Conservation (phyloP, 352 stramenopile genomes). For the Phytopythium mirpurense region DNA sequence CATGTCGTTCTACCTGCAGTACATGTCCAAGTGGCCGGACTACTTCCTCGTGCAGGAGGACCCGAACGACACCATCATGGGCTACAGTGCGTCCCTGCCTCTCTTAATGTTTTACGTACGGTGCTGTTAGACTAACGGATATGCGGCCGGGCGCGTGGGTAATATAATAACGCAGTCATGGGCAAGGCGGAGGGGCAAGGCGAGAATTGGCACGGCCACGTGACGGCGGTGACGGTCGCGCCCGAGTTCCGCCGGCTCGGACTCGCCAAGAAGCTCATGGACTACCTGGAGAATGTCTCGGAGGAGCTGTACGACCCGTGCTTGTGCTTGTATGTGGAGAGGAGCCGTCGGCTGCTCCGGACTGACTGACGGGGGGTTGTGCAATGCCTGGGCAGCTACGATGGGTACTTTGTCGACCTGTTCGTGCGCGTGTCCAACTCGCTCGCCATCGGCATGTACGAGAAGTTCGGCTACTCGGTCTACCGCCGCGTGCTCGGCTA, state of each 20-base stretch:
- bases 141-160: too few relatives aligned
- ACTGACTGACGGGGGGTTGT: neutral
- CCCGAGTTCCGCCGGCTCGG: constrained; percentile 92
- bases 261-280: constrained; percentile 93
- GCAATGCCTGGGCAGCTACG: constrained; percentile 22
- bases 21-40: constrained; percentile 96
- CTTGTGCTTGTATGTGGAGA: neutral
- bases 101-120: constrained; percentile 1
- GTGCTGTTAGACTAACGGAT: too few relatives aligned
- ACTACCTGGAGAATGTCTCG: constrained; percentile 89
- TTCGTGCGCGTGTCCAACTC: constrained; percentile 97
- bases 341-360: neutral
- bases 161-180: too few relatives aligned
- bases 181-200: constrained; percentile 94
- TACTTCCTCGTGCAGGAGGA: constrained; percentile 95
- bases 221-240: constrained; percentile 97
- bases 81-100: constrained; percentile 75
- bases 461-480: constrained; percentile 90
- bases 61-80: constrained; percentile 93
- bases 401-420: constrained; percentile 99
- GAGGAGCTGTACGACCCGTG: constrained; percentile 48
- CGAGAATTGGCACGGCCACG: constrained; percentile 97
- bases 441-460: constrained; percentile 91
- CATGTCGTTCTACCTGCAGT: constrained; percentile 96
- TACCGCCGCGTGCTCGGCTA: constrained; percentile 91